phyloP scores from a whole-genome alignment of 1,284 basidiomycete species.

The Ganoderma sinense region DNA sequence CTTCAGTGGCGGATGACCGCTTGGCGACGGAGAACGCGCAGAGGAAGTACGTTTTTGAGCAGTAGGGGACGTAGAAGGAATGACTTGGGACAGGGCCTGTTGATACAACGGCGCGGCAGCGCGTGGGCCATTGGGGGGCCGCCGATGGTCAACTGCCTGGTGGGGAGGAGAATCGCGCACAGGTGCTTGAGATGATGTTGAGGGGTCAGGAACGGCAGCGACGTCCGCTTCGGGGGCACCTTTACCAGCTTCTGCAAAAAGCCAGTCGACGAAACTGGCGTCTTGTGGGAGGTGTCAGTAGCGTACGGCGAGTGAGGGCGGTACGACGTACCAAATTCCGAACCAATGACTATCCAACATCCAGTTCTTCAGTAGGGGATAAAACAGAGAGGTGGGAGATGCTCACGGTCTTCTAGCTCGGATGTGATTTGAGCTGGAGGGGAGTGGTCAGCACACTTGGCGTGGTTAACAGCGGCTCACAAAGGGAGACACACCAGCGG shows the following conservation, averaged over 20 bases:
- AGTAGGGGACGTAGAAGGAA: conserved; percentile 57
- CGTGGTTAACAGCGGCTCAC: not conserved
- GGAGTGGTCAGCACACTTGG: conserved; percentile 27
- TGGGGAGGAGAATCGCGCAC: conserved; percentile 39
- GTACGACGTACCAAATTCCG: conserved; percentile 69
- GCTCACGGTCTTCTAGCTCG: conserved; percentile 84
- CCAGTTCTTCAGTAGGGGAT: conserved; percentile 9
- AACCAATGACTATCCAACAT: conserved; percentile 67
- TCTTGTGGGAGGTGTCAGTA: conserved; percentile 51
- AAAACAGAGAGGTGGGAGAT: conserved; percentile 19
- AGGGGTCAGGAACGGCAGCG: conserved; percentile 41
- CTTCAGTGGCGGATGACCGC: conserved; percentile 62
- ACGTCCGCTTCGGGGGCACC: conserved; percentile 60
- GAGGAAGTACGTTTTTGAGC: conserved; percentile 75
- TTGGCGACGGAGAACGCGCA: conserved; percentile 78
- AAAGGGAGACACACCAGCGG: conserved; percentile 64
- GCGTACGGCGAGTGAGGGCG: conserved; percentile 25
- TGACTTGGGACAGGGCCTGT: conserved; percentile 72
- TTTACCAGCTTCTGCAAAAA: conserved; percentile 81
- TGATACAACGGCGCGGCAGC: conserved; percentile 57
- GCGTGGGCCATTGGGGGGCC: conserved; percentile 47
- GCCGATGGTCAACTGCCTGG: conserved; percentile 46
- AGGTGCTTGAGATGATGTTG: conserved; percentile 43
- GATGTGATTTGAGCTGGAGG: conserved; percentile 77
- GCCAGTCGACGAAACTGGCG: conserved; percentile 82